Evolutionary conservation across 768 basidiomycete genomes (phyloP).

Genomic region (Suillus tomentosus): DNA sequence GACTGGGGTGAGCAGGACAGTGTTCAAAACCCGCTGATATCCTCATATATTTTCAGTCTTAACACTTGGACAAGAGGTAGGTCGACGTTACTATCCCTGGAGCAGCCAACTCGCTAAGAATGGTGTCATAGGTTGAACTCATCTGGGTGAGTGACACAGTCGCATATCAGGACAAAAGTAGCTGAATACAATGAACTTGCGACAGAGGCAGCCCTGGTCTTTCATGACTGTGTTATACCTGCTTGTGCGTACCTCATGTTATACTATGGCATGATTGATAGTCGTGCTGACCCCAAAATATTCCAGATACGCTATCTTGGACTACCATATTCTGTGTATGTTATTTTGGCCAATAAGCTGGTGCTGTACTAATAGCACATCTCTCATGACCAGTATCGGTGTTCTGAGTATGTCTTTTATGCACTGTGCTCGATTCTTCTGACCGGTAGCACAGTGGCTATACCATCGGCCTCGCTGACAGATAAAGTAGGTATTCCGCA

Average conservation of each 20-base stretch:
- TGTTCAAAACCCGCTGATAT: neutral
- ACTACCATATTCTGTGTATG: neutral
- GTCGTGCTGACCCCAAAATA: neutral
- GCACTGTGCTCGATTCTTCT: neutral
- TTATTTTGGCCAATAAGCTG: neutral
- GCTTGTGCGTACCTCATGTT: neutral
- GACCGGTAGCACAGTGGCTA: neutral
- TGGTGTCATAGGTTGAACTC: neutral
- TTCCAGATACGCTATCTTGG: neutral
- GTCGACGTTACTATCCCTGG: neutral
- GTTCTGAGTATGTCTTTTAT: neutral
- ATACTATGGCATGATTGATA: neutral
- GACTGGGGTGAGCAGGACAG: neutral
- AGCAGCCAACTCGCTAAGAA: neutral
- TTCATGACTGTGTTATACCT: neutral
- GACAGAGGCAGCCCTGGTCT: neutral
- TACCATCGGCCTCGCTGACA: too few species aligned
- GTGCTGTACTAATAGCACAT: neutral
- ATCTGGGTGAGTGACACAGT: neutral
- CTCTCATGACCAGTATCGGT: neutral
- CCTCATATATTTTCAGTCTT: neutral
- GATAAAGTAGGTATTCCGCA: too few species aligned
- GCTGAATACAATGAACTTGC: neutral
- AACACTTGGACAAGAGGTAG: neutral
- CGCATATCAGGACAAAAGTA: neutral